Percentiles rank a stretch among this genome's conserved stretches.
These are phyloP conservation scores for Aspergillus cejpii DNA, from an alignment of 2,329 filamentous ascomycete genomes.

Conservation along the genomic window DNA sequence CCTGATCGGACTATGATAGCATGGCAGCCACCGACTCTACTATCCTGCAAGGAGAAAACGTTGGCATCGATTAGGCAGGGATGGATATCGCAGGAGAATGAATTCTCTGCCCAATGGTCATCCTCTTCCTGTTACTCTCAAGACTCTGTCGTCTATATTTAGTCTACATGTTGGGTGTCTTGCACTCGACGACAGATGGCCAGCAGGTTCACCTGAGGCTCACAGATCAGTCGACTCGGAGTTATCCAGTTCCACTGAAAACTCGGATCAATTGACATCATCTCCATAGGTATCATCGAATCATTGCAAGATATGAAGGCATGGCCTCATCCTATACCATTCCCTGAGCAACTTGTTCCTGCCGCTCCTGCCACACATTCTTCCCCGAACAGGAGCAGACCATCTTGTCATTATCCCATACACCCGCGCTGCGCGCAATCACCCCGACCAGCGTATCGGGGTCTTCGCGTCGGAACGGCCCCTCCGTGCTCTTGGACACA, in stretches of 20 bases:
- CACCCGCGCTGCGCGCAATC: slow-evolving; percentile 89
- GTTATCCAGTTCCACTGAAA: background rate
- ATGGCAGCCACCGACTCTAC: background rate
- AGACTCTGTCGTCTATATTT: background rate
- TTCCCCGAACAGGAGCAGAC: slow-evolving; percentile 97
- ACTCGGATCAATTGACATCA: background rate
- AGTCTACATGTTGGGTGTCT: background rate
- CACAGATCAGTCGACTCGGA: background rate
- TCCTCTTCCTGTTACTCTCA: background rate
- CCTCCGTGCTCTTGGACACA: slow-evolving; percentile 62
- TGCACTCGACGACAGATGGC: too few relatives aligned
- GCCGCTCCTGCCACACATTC: slow-evolving; percentile 94
- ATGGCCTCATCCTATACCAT: slow-evolving; percentile 60
- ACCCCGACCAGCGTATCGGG: slow-evolving; percentile 83
- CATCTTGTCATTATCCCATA: slow-evolving; percentile 98
- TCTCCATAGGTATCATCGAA: background rate
- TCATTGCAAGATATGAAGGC: background rate
- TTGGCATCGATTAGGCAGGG: background rate
- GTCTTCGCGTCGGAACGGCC: slow-evolving; percentile 62
- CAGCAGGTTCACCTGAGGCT: too few relatives aligned
- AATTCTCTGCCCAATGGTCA: background rate
- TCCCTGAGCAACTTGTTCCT: slow-evolving; percentile 79
- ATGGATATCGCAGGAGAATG: background rate
- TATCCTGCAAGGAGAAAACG: background rate
- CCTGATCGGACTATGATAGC: too few relatives aligned